A percentile compares a stretch with the other conserved stretches of the same genome.
Conservation (phyloP, 176 grass and related monocot genomes). For the Stipa capillata region DNA sequence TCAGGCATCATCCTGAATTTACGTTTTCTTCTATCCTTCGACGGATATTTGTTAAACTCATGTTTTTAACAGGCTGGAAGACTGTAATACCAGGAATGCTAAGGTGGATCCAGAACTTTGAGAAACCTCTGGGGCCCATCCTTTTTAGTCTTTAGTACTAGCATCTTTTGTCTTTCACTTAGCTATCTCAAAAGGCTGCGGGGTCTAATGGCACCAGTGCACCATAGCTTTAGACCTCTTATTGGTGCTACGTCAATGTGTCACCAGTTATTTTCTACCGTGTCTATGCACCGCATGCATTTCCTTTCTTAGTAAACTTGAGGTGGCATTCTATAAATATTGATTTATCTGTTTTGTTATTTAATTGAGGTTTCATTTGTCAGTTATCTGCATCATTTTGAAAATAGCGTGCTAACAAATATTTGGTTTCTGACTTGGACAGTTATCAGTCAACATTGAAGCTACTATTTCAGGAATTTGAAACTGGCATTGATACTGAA, state of each 20-base stretch:
- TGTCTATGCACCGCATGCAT: not conserved
- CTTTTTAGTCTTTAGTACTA: not conserved
- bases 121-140: not conserved
- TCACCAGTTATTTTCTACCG: not conserved
- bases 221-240: not conserved
- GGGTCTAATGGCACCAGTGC: too few species aligned
- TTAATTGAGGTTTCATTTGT: conserved; percentile 24
- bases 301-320: not conserved
- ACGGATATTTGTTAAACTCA: not conserved
- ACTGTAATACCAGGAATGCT: not conserved
- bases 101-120: not conserved
- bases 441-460: conserved; percentile 72
- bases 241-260: not conserved
- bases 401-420: conserved; percentile 7
- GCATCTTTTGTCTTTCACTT: too few species aligned
- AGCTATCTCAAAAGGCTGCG: not conserved
- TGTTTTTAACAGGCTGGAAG: not conserved
- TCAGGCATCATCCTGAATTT: not conserved
- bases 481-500: conserved; percentile 43
- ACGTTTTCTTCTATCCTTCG: not conserved
- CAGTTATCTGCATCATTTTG: not conserved
- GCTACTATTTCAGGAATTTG: conserved; percentile 65
- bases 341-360: not conserved
- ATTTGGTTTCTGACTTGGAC: conserved; percentile 11
- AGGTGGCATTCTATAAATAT: not conserved